Conservation (phyloP, 371 early-diverging fungal genomes). For the Apophysomyces variabilis region DNA sequence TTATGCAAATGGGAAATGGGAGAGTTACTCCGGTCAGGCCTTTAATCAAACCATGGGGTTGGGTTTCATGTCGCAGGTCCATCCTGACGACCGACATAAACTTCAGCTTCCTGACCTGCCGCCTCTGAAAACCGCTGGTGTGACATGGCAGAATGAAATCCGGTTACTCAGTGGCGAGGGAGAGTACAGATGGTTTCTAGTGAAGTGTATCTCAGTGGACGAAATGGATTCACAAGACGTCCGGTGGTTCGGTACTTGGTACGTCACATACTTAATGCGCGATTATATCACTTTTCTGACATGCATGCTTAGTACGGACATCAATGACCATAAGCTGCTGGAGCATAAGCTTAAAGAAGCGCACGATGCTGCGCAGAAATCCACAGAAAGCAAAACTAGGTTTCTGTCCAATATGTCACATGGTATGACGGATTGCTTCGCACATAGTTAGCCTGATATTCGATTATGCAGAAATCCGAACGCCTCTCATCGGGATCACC, state of each 20-base stretch:
- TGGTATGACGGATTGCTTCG: conserved; percentile 34
- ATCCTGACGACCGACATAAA: conserved; percentile 62
- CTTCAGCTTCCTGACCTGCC: conserved; percentile 56
- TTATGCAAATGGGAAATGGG: conserved; percentile 69
- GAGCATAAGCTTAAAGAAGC: conserved; percentile 72
- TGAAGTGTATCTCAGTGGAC: conserved; percentile 67
- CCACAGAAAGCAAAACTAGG: conserved; percentile 72
- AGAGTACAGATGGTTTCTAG: conserved; percentile 66
- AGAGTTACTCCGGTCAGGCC: conserved; percentile 57
- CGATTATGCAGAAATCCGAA: conserved; percentile 57
- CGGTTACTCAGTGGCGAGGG: conserved; percentile 55
- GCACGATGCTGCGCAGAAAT: conserved; percentile 69
- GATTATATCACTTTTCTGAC: neutral
- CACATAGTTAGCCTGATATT: neutral
- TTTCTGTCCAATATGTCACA: conserved; percentile 74
- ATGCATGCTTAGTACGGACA: conserved; percentile 52
- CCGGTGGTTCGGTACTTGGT: conserved; percentile 73
- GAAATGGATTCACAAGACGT: conserved; percentile 59
- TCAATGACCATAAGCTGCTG: conserved; percentile 66
- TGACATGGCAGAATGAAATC: conserved; percentile 61
- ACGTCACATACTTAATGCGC: conserved; percentile 8
- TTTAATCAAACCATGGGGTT: conserved; percentile 62
- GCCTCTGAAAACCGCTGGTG: conserved; percentile 48
- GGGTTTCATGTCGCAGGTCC: conserved; percentile 69
- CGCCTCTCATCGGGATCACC: conserved; percentile 69